Percentiles rank a stretch among this genome's conserved stretches.
Evolutionary conservation across 352 stramenopile genomes (phyloP).

Genomic region (Phytophthora meadii): DNA sequence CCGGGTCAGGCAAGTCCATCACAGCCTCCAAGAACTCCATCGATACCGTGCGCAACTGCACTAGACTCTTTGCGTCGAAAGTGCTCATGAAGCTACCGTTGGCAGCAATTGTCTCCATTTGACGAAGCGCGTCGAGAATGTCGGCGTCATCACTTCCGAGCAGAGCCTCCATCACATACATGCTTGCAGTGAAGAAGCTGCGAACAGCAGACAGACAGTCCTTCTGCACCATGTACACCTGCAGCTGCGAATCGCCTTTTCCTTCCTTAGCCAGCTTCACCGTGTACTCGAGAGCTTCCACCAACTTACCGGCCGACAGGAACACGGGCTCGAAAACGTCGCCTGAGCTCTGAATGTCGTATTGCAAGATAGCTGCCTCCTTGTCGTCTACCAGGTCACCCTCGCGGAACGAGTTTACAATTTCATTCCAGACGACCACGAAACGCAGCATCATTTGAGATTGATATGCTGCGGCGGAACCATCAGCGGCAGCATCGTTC

Average conservation of each 20-base stretch:
- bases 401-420: constrained; percentile 82
- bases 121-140: constrained; percentile 65
- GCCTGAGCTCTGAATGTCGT: constrained; percentile 74
- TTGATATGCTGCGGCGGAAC: constrained; percentile 56
- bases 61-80: constrained; percentile 62
- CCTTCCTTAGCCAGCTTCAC: constrained; percentile 67
- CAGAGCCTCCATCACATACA: constrained; percentile 77
- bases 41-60: constrained; percentile 58
- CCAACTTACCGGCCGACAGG: constrained; percentile 74
- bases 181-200: constrained; percentile 80
- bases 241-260: constrained; percentile 72
- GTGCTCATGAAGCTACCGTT: constrained; percentile 72
- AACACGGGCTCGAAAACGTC: constrained; percentile 86
- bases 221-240: constrained; percentile 72
- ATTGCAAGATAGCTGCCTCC: constrained; percentile 74
- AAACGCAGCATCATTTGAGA: constrained; percentile 84
- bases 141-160: constrained; percentile 71
- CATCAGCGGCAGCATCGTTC: constrained; percentile 57
- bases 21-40: constrained; percentile 81
- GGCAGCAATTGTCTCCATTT: constrained; percentile 69
- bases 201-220: constrained; percentile 73
- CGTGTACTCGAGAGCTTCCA: constrained; percentile 68
- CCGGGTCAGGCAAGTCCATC: constrained; percentile 73
- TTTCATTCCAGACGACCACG: constrained; percentile 83
- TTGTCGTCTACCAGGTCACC: constrained; percentile 79